A percentile compares a stretch with the other conserved stretches of the same genome.
Evolutionary conservation across 2,329 filamentous ascomycete species (phyloP).

Genomic region (Lecanosticta acicola): DNA sequence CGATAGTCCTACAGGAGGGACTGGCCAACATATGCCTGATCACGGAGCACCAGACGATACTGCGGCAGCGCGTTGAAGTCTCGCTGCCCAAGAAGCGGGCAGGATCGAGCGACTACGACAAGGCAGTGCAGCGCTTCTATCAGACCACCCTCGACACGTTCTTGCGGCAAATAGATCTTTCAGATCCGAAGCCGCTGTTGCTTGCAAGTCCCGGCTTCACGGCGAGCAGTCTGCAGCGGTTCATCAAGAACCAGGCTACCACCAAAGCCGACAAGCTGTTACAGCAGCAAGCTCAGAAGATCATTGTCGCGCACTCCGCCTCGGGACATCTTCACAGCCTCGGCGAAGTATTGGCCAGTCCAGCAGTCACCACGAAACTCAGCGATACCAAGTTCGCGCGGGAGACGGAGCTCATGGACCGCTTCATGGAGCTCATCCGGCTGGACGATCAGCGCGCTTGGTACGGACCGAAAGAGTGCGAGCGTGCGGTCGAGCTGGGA

Average conservation of each 20-base stretch:
- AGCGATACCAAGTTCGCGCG: slow-evolving; percentile 82
- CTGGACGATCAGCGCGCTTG: slow-evolving; percentile 83
- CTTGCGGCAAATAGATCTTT: slow-evolving; percentile 70
- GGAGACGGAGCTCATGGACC: slow-evolving; percentile 79
- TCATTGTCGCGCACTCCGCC: slow-evolving; percentile 72
- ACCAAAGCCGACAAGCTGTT: slow-evolving; percentile 68
- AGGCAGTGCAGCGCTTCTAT: slow-evolving; percentile 61
- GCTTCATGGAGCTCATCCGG: slow-evolving; percentile 70
- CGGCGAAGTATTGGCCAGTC: slow-evolving; percentile 77
- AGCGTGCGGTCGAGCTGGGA: slow-evolving; percentile 75
- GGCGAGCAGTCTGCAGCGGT: slow-evolving; percentile 72
- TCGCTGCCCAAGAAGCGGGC: slow-evolving; percentile 63
- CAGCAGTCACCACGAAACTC: slow-evolving; percentile 69
- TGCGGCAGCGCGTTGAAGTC: slow-evolving; percentile 65
- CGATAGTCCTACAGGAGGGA: slow-evolving; percentile 90
- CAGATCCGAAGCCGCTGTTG: slow-evolving; percentile 64
- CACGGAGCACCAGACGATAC: slow-evolving; percentile 70
- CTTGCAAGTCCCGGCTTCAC: slow-evolving; percentile 87
- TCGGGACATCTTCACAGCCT: slow-evolving; percentile 83
- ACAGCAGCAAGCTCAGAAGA: slow-evolving; percentile 55
- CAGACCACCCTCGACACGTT: slow-evolving; percentile 70
- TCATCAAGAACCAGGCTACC: slow-evolving; percentile 58
- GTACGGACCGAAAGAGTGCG: slow-evolving; percentile 80
- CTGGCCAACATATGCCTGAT: slow-evolving; percentile 77
- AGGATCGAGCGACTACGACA: slow-evolving; percentile 57